phyloP scores from a whole-genome alignment of 2,329 filamentous ascomycete genomes.

The Dactylonectria macrodidyma region DNA sequence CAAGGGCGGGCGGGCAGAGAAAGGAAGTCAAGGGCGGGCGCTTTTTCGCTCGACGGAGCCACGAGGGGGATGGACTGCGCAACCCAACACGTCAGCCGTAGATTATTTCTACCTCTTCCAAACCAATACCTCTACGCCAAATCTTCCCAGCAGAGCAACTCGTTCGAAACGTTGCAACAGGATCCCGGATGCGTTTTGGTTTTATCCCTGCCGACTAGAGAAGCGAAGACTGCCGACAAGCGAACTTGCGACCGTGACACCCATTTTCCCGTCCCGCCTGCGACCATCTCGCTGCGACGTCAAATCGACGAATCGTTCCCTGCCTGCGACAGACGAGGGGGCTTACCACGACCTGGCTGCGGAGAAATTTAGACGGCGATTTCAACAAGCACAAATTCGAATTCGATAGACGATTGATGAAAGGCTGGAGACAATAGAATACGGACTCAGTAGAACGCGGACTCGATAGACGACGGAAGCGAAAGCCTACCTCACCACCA shows the following conservation, averaged over 20 bases:
- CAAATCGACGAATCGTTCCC: neutral
- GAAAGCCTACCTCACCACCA: neutral
- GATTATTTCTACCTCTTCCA: neutral
- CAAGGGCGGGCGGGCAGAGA: neutral
- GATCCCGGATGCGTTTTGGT: neutral
- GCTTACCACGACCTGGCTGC: neutral
- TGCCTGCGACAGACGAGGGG: neutral
- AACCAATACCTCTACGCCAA: neutral
- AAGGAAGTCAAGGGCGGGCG: conserved; percentile 2
- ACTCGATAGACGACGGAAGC: neutral
- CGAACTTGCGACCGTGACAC: conserved; percentile 7
- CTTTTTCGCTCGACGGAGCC: neutral
- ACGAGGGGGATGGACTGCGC: neutral
- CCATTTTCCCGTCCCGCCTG: neutral
- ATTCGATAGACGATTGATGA: neutral
- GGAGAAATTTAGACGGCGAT: neutral
- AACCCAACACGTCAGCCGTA: conserved; percentile 8
- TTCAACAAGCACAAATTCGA: neutral
- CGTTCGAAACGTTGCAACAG: neutral
- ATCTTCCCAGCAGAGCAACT: neutral
- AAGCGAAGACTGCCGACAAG: neutral
- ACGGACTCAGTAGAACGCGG: no score
- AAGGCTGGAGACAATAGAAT: neutral
- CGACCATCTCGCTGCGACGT: no score
- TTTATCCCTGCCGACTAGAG: neutral